Evolutionary conservation across 768 basidiomycete species (phyloP).

Genomic region (Boletus reticuloceps): DNA sequence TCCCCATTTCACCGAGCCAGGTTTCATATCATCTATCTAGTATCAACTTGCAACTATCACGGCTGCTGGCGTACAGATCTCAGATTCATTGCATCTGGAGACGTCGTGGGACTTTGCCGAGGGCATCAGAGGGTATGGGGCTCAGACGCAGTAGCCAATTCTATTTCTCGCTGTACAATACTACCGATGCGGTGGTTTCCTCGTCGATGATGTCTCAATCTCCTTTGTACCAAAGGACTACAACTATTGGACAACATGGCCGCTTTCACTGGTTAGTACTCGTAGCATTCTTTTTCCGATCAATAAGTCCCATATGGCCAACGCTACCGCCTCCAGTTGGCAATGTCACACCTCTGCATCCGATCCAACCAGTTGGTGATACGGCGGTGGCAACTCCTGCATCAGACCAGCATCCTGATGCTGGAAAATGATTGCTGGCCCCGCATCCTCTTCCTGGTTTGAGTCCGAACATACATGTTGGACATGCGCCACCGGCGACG

Average conservation of each 20-base stretch:
- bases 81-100: constrained; percentile 69
- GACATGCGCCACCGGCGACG: constrained; percentile 7
- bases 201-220: not conserved
- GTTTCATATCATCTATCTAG: constrained; percentile 39
- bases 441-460: not conserved
- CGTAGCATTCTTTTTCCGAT: not conserved
- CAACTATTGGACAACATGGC: not conserved
- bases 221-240: not conserved
- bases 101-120: constrained; percentile 95
- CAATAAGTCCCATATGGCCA: not conserved
- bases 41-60: constrained; percentile 95
- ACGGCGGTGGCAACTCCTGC: constrained; percentile 28
- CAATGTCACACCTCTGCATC: not conserved
- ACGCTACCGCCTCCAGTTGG: too few species aligned
- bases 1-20: not conserved
- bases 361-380: constrained; percentile 13
- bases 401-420: constrained; percentile 17
- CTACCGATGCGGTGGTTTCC: not conserved
- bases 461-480: not conserved
- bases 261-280: not conserved
- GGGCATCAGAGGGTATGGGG: constrained; percentile 85
- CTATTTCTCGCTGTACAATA: constrained; percentile 9
- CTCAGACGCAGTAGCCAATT: constrained; percentile 71
- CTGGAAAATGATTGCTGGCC: constrained; percentile 7
- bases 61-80: constrained; percentile 69